phyloP scores from a whole-genome alignment of 257 asterid species.

The Mentha longifolia region DNA sequence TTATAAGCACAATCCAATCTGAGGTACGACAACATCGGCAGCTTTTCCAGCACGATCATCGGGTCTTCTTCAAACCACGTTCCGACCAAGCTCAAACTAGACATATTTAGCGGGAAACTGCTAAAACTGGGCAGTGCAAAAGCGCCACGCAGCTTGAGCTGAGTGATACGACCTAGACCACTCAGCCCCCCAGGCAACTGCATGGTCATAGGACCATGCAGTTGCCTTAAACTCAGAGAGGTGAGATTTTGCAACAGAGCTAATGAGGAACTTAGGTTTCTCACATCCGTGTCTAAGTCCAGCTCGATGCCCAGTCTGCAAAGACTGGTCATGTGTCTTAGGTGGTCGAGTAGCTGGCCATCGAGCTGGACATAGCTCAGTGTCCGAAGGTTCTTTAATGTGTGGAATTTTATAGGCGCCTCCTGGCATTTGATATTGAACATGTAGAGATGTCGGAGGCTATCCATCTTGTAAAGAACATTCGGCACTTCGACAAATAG shows the following conservation, averaged over 20 bases:
- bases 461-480: too few relatives aligned
- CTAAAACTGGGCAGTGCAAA: too few relatives aligned
- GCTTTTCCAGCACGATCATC: conserved; percentile 25
- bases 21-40: conserved; percentile 17
- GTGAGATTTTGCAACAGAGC: conserved; percentile 16
- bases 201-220: too few relatives aligned
- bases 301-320: conserved; percentile 11
- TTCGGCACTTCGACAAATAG: too few relatives aligned
- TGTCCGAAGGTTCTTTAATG: too few relatives aligned
- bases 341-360: too few relatives aligned
- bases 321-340: conserved; percentile 12
- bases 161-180: conserved; percentile 3
- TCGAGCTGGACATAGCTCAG: too few relatives aligned
- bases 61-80: conserved; percentile 10
- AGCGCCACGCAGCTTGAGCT: conserved; percentile 13
- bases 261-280: background rate
- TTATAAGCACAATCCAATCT: background rate
- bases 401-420: too few relatives aligned
- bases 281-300: background rate
- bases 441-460: too few relatives aligned
- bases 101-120: conserved; percentile 5
- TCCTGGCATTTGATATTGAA: too few relatives aligned
- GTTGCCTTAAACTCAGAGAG: background rate
- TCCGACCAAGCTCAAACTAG: conserved; percentile 26
- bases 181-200: background rate